Evolutionary conservation across 805 yeast genomes (phyloP).

Genomic region (Diddensiella transvaalensis): DNA sequence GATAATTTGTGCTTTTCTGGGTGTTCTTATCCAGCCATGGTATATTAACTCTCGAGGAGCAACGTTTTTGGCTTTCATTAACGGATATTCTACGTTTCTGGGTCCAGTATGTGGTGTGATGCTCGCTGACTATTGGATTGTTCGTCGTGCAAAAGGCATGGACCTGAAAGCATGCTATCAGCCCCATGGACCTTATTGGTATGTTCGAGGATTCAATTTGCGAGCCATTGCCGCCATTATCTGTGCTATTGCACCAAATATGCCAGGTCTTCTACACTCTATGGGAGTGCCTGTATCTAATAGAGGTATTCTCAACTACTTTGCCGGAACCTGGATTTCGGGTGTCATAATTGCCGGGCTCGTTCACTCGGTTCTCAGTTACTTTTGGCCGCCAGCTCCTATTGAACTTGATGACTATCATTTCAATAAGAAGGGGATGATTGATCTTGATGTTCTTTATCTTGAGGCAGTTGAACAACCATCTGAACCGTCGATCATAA

Average conservation of each 20-base stretch:
- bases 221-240: constrained; percentile 38
- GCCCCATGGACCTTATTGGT: constrained; percentile 37
- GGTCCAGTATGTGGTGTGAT: constrained; percentile 41
- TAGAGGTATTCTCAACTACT: constrained; percentile 17
- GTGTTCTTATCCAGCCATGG: constrained; percentile 38
- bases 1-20: constrained; percentile 36
- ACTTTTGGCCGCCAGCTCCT: constrained; percentile 7
- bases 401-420: constrained; percentile 1
- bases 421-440: constrained; percentile 5
- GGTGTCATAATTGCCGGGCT: constrained; percentile 12
- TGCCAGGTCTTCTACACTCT: constrained; percentile 16
- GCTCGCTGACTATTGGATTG: constrained; percentile 39
- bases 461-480: constrained; percentile 1
- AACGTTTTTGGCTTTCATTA: constrained; percentile 16
- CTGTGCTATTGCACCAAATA: constrained; percentile 16
- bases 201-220: constrained; percentile 44
- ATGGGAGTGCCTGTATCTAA: constrained; percentile 17
- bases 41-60: constrained; percentile 21
- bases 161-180: constrained; percentile 10
- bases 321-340: constrained; percentile 13
- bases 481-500: not conserved
- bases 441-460: constrained; percentile 2
- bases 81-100: constrained; percentile 39
- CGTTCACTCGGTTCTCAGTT: constrained; percentile 8
- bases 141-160: constrained; percentile 36